Conservation (phyloP, 768 basidiomycete genomes). For the Dendrothele bispora region DNA sequence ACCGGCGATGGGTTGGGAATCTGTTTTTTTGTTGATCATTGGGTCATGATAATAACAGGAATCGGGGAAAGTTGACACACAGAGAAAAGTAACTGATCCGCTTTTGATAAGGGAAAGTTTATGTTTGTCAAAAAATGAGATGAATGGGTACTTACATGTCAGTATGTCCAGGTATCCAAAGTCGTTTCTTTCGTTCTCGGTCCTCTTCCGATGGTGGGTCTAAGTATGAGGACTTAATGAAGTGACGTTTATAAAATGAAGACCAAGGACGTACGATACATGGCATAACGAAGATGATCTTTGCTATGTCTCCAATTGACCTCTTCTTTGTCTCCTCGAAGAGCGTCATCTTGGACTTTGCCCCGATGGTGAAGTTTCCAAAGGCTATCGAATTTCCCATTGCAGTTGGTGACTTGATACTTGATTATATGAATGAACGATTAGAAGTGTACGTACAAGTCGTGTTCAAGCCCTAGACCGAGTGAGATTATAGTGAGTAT, state of each 20-base stretch:
- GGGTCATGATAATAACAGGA: not conserved
- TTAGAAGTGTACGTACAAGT: conserved; percentile 6
- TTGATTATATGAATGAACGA: not conserved
- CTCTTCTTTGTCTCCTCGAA: conserved; percentile 8
- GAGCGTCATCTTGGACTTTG: conserved; percentile 3
- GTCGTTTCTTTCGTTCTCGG: conserved; percentile 12
- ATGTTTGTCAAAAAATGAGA: not conserved
- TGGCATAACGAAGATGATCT: conserved; percentile 15
- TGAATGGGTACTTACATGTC: conserved; percentile 12
- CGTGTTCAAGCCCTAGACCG: conserved; percentile 10
- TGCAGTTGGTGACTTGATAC: not conserved
- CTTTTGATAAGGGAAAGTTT: not conserved
- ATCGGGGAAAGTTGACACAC: not conserved
- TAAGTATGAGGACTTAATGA: not conserved
- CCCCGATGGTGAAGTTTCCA: conserved; percentile 16
- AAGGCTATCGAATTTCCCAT: too few species aligned
- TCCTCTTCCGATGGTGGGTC: conserved; percentile 14
- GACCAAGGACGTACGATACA: conserved; percentile 12
- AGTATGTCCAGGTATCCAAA: conserved; percentile 16
- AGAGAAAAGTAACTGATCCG: not conserved
- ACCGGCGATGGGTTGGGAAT: conserved; percentile 15
- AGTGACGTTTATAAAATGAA: not conserved
- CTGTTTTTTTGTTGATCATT: conserved; percentile 1
- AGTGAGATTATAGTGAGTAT: conserved; percentile 14
- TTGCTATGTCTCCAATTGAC: conserved; percentile 15